A percentile compares a stretch with the other conserved stretches of the same genome.
Evolutionary conservation across 768 basidiomycete genomes (phyloP).

Genomic region (Suillus ampliporus): DNA sequence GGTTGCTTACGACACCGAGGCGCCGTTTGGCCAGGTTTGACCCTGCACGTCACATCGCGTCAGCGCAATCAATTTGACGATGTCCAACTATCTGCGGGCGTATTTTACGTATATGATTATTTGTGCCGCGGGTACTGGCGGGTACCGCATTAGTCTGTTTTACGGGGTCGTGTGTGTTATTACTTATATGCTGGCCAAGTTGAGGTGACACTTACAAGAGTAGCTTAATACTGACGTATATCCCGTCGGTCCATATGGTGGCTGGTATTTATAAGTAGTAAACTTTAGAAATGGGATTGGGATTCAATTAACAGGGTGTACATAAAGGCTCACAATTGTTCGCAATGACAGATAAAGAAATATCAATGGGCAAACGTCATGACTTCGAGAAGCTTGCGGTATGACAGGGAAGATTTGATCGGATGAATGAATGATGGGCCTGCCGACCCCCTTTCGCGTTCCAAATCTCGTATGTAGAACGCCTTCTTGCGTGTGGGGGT

Average conservation of each 20-base stretch:
- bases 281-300: neutral
- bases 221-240: neutral
- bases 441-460: neutral
- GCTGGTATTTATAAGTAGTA: neutral
- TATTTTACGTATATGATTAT: neutral
- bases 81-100: neutral
- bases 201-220: no score
- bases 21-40: neutral
- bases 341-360: conserved; percentile 1
- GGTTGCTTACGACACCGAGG: conserved; percentile 7
- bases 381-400: neutral
- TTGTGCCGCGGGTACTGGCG: conserved; percentile 5
- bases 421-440: neutral
- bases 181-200: neutral
- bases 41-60: neutral
- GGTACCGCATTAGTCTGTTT: neutral
- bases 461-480: neutral
- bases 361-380: conserved; percentile 10
- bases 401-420: neutral
- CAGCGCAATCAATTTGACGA: neutral
- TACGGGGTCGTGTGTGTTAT: neutral
- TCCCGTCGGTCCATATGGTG: neutral
- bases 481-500: neutral
- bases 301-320: neutral
- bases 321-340: conserved; percentile 7